A percentile compares a stretch with the other conserved stretches of the same genome.
Conservation (phyloP, 495 filamentous ascomycete species). For the Hypoxylon subgilvum region DNA sequence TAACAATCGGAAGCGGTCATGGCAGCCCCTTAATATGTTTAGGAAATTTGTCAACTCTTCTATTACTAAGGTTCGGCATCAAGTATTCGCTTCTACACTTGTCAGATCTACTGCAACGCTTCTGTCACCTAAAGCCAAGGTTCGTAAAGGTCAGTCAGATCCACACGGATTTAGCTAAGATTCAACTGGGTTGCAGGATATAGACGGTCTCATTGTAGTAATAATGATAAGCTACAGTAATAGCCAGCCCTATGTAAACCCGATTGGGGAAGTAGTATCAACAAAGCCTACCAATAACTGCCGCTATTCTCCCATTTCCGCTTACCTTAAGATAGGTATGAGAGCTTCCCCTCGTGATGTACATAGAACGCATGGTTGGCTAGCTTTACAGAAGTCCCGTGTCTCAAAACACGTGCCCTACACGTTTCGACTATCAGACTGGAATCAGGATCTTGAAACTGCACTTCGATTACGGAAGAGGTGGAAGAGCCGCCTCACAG, state of each 20-base stretch:
- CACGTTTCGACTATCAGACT: no score
- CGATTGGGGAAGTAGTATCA: constrained; percentile 19
- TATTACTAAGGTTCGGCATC: background rate
- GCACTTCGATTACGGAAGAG: no score
- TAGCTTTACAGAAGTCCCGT: no score
- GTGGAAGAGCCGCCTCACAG: no score
- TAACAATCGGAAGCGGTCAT: background rate
- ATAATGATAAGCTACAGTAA: constrained; percentile 33
- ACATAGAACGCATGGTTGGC: constrained; percentile 4
- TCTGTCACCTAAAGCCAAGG: background rate
- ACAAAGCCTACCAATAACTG: constrained; percentile 4
- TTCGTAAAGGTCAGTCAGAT: background rate
- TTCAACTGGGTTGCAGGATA: constrained; percentile 9
- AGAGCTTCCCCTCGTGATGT: background rate
- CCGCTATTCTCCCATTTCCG: no score
- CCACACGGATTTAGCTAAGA: constrained; percentile 11
- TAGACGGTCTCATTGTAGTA: constrained; percentile 16
- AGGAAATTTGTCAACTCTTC: constrained; percentile 10
- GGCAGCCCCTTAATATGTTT: constrained; percentile 3
- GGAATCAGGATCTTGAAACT: background rate
- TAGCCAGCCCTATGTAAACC: constrained; percentile 20
- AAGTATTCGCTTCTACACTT: constrained; percentile 2
- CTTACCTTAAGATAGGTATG: no score
- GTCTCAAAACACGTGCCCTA: no score
- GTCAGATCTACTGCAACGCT: background rate